A percentile compares a stretch with the other conserved stretches of the same genome.
phyloP scores from a whole-genome alignment of 495 filamentous ascomycete genomes.

The Talaromyces thailandensis region DNA sequence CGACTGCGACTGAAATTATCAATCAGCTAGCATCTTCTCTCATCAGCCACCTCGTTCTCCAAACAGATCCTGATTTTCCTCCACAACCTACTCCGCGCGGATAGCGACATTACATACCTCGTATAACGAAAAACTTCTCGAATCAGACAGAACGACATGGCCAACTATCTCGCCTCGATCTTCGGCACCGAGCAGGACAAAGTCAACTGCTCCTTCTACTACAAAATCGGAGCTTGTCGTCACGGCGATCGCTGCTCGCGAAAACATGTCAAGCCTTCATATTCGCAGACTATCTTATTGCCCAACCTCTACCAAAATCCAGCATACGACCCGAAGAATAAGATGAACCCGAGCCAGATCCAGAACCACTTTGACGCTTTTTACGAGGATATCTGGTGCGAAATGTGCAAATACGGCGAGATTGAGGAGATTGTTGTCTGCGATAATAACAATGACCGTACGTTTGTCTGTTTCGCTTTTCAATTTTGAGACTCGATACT shows the following conservation, averaged over 20 bases:
- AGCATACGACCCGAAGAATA: slow-evolving; percentile 91
- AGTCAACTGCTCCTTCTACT: slow-evolving; percentile 77
- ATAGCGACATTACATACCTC: neutral
- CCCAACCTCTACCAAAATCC: slow-evolving; percentile 99
- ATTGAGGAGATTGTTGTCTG: slow-evolving; percentile 84
- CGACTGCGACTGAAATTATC: neutral
- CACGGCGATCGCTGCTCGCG: slow-evolving; percentile 96
- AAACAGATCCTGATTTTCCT: neutral
- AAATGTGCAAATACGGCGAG: slow-evolving; percentile 94
- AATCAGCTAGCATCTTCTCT: neutral
- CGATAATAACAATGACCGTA: slow-evolving; percentile 95
- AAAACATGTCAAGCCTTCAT: slow-evolving; percentile 98
- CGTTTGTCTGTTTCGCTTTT: slow-evolving; percentile 20
- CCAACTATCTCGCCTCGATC: slow-evolving; percentile 98
- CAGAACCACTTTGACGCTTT: slow-evolving; percentile 99
- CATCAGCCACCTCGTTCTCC: neutral
- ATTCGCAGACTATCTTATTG: slow-evolving; percentile 93
- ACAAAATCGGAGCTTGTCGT: slow-evolving; percentile 97
- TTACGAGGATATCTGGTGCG: slow-evolving; percentile 99
- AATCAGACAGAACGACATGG: slow-evolving; percentile 37
- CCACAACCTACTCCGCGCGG: neutral
- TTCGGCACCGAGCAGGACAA: slow-evolving; percentile 99
- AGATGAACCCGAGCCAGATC: slow-evolving; percentile 88
- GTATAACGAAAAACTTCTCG: neutral
- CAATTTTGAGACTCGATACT: neutral